phyloP scores from a whole-genome alignment of 306 rosid genomes.

The Cicer cuneatum region DNA sequence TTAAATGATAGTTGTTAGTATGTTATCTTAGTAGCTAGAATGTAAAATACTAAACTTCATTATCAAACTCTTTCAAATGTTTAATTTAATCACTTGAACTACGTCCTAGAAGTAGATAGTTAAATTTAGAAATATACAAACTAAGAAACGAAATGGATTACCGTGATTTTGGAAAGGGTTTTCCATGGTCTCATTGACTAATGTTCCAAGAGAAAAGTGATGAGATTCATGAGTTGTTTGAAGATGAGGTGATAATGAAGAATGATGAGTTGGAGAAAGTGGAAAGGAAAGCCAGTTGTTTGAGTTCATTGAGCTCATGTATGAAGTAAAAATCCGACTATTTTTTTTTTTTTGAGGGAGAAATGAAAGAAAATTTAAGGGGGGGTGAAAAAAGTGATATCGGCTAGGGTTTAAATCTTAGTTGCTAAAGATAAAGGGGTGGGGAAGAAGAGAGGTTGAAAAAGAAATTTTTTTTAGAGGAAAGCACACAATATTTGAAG shows the following conservation, averaged over 20 bases:
- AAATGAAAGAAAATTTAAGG: background rate
- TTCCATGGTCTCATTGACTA: constrained; percentile 78
- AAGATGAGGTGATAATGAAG: constrained; percentile 74
- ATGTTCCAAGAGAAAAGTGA: constrained; percentile 80
- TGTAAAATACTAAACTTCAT: no score
- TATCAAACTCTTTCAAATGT: no score
- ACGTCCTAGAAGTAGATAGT: no score
- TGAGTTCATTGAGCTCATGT: constrained; percentile 71
- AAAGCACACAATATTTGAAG: constrained; percentile 51
- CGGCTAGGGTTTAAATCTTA: constrained; percentile 50
- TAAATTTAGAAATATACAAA: background rate
- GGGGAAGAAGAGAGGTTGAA: constrained; percentile 45
- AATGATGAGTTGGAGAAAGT: constrained; percentile 78
- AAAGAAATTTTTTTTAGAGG: constrained; percentile 50
- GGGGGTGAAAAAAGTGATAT: constrained; percentile 15
- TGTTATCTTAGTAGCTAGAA: no score
- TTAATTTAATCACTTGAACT: no score
- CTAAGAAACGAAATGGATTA: constrained; percentile 10
- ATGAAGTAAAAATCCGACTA: background rate
- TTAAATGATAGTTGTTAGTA: no score
- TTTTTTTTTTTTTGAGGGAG: background rate
- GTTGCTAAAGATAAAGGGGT: constrained; percentile 39
- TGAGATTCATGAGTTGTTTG: constrained; percentile 68
- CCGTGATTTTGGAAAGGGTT: constrained; percentile 87
- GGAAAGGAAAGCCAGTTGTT: constrained; percentile 99